These are phyloP conservation scores for Ramicandelaber brevisporus DNA, from an alignment of 192 early-diverging fungal genomes.

Conservation along the genomic window DNA sequence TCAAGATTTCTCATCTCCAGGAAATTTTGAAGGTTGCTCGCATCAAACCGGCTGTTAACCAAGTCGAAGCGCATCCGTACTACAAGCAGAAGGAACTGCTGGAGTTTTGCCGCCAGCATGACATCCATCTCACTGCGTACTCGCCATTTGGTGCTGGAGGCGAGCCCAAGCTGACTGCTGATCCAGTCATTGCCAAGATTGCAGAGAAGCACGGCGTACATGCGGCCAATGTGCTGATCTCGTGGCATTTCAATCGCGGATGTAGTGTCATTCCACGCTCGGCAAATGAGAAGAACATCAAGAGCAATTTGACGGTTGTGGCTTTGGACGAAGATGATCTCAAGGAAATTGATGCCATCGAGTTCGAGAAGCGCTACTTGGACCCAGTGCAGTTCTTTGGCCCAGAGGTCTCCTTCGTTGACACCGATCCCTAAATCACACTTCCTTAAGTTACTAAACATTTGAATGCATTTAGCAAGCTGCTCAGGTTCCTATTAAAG, in stretches of 20 bases:
- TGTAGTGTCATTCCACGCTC: slow-evolving; percentile 55
- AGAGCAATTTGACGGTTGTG: slow-evolving; percentile 9
- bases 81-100: slow-evolving; percentile 32
- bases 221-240: slow-evolving; percentile 40
- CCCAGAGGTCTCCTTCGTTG: too few relatives aligned
- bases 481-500: too few relatives aligned
- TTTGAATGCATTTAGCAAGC: too few relatives aligned
- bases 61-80: slow-evolving; percentile 65
- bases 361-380: too few relatives aligned
- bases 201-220: slow-evolving; percentile 25
- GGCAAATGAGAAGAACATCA: slow-evolving; percentile 27
- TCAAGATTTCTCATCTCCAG: slow-evolving; percentile 27
- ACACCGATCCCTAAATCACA: too few relatives aligned
- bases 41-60: slow-evolving; percentile 59
- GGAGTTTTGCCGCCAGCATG: slow-evolving; percentile 36
- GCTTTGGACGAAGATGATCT: slow-evolving; percentile 6
- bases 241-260: slow-evolving; percentile 46
- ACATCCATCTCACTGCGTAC: slow-evolving; percentile 57
- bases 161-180: neutral
- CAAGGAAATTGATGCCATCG: slow-evolving; percentile 4
- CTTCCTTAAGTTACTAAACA: too few relatives aligned
- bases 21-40: slow-evolving; percentile 31
- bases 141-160: slow-evolving; percentile 37
- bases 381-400: too few relatives aligned
- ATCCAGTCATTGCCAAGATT: slow-evolving; percentile 17